Evolutionary conservation across 345 rosid species (phyloP).

Genomic region (Populus pruinosa): DNA sequence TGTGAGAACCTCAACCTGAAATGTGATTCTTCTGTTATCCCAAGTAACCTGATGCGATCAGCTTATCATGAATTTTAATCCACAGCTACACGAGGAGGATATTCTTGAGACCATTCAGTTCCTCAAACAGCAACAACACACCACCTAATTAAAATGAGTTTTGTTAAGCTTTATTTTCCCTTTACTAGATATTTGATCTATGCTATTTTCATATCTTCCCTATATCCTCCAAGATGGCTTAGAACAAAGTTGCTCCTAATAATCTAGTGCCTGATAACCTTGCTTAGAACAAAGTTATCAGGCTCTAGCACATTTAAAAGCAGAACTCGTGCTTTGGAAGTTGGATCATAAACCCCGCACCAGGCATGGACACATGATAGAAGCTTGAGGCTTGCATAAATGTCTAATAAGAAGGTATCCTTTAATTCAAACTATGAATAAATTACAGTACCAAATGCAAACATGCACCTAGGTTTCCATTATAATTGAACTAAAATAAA

Average conservation of each 20-base stretch:
- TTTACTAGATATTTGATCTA: background rate
- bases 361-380: background rate
- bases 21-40: background rate
- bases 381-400: background rate
- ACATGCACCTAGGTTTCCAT: background rate
- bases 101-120: background rate
- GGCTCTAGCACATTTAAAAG: background rate
- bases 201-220: background rate
- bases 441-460: background rate
- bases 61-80: background rate
- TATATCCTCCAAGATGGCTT: background rate
- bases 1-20: background rate
- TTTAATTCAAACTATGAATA: background rate
- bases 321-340: background rate
- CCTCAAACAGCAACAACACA: background rate
- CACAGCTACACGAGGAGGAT: background rate
- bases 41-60: background rate
- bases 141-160: background rate
- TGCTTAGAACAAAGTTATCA: background rate
- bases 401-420: background rate
- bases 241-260: background rate
- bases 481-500: background rate
- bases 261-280: too few relatives aligned
- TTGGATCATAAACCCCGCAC: too few relatives aligned
- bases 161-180: background rate